Conservation (phyloP, 2,329 filamentous ascomycete species). For the Aspergillus neoniger region DNA sequence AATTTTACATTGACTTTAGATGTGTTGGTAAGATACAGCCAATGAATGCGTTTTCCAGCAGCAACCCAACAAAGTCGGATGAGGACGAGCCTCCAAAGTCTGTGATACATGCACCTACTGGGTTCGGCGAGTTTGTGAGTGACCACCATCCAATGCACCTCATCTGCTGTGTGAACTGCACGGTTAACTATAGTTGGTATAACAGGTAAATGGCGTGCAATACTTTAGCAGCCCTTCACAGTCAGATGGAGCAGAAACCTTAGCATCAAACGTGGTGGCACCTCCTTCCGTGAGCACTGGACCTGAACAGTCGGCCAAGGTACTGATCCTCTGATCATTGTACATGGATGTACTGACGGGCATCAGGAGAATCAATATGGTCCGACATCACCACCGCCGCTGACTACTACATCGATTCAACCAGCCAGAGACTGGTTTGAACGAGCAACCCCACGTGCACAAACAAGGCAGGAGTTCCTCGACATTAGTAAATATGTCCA, state of each 20-base stretch:
- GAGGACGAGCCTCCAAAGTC: slow-evolving; percentile 75
- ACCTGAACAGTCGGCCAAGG: slow-evolving; percentile 16
- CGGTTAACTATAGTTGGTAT: background rate
- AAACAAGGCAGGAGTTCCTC: slow-evolving; percentile 76
- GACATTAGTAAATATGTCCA: background rate
- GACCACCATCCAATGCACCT: background rate
- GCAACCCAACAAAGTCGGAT: slow-evolving; percentile 49
- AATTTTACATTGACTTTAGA: background rate
- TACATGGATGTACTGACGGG: slow-evolving; percentile 1
- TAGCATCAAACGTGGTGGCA: slow-evolving; percentile 4
- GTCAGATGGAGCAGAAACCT: slow-evolving; percentile 8
- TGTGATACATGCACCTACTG: slow-evolving; percentile 86
- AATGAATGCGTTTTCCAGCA: slow-evolving; percentile 18
- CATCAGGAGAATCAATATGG: slow-evolving; percentile 35
- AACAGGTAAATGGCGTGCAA: slow-evolving; percentile 11
- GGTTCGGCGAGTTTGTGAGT: slow-evolving; percentile 77
- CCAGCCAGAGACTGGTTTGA: slow-evolving; percentile 67
- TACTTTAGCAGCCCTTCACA: slow-evolving; percentile 13
- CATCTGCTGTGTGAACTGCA: background rate
- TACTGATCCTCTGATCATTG: slow-evolving; percentile 3
- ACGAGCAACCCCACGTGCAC: slow-evolving; percentile 75
- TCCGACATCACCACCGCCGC: slow-evolving; percentile 65
- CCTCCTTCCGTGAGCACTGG: slow-evolving; percentile 1
- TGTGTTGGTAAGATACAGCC: slow-evolving; percentile 35
- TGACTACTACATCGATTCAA: slow-evolving; percentile 77